Base-by-base conservation (phyloP, 768 basidiomycete genomes). In the Suillus discolor region DNA sequence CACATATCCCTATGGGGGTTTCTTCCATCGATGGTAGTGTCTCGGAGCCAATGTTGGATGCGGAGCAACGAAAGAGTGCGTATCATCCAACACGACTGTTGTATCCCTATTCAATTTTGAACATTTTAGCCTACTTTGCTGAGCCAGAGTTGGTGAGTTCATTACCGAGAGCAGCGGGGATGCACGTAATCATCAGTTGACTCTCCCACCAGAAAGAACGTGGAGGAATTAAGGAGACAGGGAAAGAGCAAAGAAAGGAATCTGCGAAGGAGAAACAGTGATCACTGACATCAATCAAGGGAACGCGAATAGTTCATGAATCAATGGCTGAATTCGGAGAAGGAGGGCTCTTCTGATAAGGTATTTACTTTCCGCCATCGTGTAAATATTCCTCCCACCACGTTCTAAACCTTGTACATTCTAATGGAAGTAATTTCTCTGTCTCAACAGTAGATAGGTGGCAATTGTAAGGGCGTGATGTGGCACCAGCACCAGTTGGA, bases 401-500 rank as follows among this genome's bases (percentile, higher is more conserved):
- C 67, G 89, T 86, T 73, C 90, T 92, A 73, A 98, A 97, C 31
- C 86, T 77, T 4, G 84, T 84, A 61, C 88, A 82, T 6, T 83
- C 85, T 45, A 92, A 79, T 49, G 83, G 82, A 28, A 89, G 70
- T 31, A 97, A 74, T 61, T 83, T 82, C 63, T 90, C 87, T n/a
- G 94, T 91, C 72, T 90, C 90, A 62, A 81, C 81, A 15, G 90
- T 90, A 67, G 91, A 89, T 41, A 98, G 78, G 68, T 89, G 90
- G 66, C 91, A 92, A 72, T 98, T 90, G 65, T 82, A 84, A 4
- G 96, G 96, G 3, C 96, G 85, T 11, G 85, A 82, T 3, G 92
- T 92, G 20, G 88, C 91, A 5, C 85, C 90, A 11, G 72, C 77
- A 34, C 85, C 87, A 13, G 81, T 84, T 0, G 92, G 91, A 11